Base-by-base conservation (phyloP, 495 filamentous ascomycete genomes). In the Lasiosphaeriaceae sp. region DNA sequence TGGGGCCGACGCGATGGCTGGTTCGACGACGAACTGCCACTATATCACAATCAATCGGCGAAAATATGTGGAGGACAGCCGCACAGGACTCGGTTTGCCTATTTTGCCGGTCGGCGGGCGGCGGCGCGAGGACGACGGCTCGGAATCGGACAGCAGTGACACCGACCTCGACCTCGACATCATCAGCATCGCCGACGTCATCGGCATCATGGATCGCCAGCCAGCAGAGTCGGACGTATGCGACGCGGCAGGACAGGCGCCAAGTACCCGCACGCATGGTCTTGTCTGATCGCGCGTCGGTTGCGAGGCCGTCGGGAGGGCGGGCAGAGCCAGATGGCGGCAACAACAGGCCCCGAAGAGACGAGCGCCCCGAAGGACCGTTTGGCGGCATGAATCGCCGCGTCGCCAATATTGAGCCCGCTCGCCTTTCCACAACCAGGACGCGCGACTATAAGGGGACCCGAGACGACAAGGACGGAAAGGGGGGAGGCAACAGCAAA, bases 301-400 rank as follows among this genome's bases (percentile, higher is more conserved):
- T 55, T 4, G 52, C 43, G 23, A 41, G 52, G 26, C n/a, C 52
- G n/a, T 9, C 52, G 4, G 14, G 14, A 12, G n/a, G 8, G n/a
- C 39, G 39, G 14, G 9, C 52, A n/a, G 44, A 21, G 20, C 37
- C 19, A n/a, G 52, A 47, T 37, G 44, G 34, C 3, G 52, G 37
- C 72, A 47, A 52, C n/a, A 77, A 66, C 44, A 71, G 66, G n/a
- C 64, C 66, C 12, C 60, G 65, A 44, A 66, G 70, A 47, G 73
- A 55, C 64, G 74, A 43, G 39, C 39, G 39, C 39, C 39, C 57
- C 22, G 72, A 72, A 31, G 84, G 89, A 0, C 91, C 92, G 0
- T 96, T 88, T 60, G 83, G 80, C 9, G 84, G 79, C 19, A 90
- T 92, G 86, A 97, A 97, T 69, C 77, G 81, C 57, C 94, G 80